Evolutionary conservation across 495 filamentous ascomycete genomes (phyloP), one percentile per base, ranked within the genome.

Genomic region (Podospora bellae-mahoneyi): DNA sequence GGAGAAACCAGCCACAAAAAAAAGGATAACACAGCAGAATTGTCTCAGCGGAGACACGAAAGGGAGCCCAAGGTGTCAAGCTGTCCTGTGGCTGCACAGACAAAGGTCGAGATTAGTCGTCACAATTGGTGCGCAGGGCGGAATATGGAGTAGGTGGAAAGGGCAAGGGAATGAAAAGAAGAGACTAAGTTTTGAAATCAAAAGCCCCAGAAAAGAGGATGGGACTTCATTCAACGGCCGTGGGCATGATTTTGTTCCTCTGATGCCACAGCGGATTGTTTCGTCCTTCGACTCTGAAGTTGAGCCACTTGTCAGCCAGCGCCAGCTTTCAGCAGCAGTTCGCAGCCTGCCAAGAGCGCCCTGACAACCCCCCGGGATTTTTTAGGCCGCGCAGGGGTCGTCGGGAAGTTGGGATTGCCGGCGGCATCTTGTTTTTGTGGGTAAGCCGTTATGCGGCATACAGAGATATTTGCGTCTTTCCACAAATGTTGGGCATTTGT

Each of bases 301-400:
- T 75, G 32, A 63, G 55, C 59, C 27, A 61, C 58, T 39, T 48
- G 61, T 63, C 61, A 63, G 61, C 61, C 20, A 19, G 16, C 34
- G 28, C 61, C 32, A 19, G 39, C 39, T 63, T 63, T 32, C 18
- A 23, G 61, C 20, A 19, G 39, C 39, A 48, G 39, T 16, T 48
- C 39, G 39, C 9, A 48, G 39, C 39, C 39, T 48, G 39, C 39
- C 39, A 48, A 48, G 39, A 16, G 15, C 39, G 39, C 39, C 39
- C 39, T 48, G 39, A 48, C 39, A 16, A 48, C 6, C 39, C 39
- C 39, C 34, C 2, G 32, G 27, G 59, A 58, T 61, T 61, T 61
- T 61, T 28, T 61, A 28, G 59, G 30, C 59, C 23, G 59, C 26
- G 16, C 20, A 32, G 26, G 59, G 59, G 32, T 61, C 27, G 56